Conservation (phyloP, 1,284 basidiomycete species). For the Rhodotorula sp. region DNA sequence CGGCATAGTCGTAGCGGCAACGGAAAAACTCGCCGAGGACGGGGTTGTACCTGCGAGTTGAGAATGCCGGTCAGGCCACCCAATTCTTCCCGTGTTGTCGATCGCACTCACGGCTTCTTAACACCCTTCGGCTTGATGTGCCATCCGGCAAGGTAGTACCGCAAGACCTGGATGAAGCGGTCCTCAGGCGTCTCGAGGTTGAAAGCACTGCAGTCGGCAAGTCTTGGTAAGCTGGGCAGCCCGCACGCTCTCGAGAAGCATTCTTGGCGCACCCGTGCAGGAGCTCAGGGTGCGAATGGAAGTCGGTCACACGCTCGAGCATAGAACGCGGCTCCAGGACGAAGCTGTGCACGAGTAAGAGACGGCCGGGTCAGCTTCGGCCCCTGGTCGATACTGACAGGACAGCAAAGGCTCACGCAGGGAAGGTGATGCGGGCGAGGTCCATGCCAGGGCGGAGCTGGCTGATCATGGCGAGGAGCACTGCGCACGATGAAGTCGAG, state of each 20-base stretch:
- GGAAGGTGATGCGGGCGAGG: conserved; percentile 66
- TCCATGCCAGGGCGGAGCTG: conserved; percentile 94
- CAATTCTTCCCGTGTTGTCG: too few species aligned
- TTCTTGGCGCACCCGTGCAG: conserved; percentile 73
- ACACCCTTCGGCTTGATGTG: conserved; percentile 99
- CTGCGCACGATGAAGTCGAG: conserved; percentile 3
- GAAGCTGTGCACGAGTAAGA: conserved; percentile 65
- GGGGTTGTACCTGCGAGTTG: conserved; percentile 77
- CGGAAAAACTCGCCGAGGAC: conserved; percentile 97
- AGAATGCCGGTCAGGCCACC: too few species aligned
- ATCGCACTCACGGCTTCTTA: conserved; percentile 86
- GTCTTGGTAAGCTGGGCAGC: background rate
- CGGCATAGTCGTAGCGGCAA: conserved; percentile 88
- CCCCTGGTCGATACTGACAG: background rate
- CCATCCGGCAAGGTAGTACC: conserved; percentile 98
- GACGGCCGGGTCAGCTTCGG: background rate
- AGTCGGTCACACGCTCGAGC: conserved; percentile 96
- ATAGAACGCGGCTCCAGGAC: conserved; percentile 86
- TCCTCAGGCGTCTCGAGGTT: conserved; percentile 77
- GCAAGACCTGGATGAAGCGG: conserved; percentile 84
- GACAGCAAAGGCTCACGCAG: conserved; percentile 23
- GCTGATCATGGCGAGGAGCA: conserved; percentile 63
- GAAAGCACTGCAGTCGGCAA: conserved; percentile 62
- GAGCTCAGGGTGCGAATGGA: conserved; percentile 97
- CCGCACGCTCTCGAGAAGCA: too few species aligned